A percentile compares a stretch with the other conserved stretches of the same genome.
Evolutionary conservation across 179 eudicot genomes (phyloP).

Genomic region (Beta lomatogona): DNA sequence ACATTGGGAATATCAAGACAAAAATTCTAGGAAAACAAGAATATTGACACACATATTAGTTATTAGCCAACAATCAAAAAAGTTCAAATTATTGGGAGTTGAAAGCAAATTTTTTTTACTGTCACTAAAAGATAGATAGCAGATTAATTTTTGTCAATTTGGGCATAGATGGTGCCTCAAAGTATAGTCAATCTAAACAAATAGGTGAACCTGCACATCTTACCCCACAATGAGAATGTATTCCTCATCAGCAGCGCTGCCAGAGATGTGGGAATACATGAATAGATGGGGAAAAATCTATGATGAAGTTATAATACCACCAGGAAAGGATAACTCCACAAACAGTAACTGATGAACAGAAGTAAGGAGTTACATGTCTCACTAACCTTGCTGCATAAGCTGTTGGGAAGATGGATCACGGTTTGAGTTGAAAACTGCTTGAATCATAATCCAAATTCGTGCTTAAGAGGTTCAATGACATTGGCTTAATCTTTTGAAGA

Average conservation of each 20-base stretch:
- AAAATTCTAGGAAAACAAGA: not conserved
- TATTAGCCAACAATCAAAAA: too few species aligned
- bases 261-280: not conserved
- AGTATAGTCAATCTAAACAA: not conserved
- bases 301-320: not conserved
- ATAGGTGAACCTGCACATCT: not conserved
- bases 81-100: too few species aligned
- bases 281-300: not conserved
- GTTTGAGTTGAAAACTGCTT: not conserved
- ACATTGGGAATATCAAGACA: not conserved
- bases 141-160: not conserved
- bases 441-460: not conserved
- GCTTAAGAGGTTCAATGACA: not conserved
- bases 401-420: not conserved
- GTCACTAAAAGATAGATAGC: too few species aligned
- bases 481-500: not conserved
- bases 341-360: not conserved
- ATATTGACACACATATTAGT: too few species aligned
- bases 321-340: not conserved
- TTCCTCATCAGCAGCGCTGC: not conserved
- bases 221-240: conserved; percentile 1
- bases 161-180: not conserved
- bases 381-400: conserved; percentile 18
- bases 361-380: not conserved
- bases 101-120: too few species aligned